Evolutionary conservation across 2,329 filamentous ascomycete species (phyloP).

Genomic region (Aureobasidium lini): DNA sequence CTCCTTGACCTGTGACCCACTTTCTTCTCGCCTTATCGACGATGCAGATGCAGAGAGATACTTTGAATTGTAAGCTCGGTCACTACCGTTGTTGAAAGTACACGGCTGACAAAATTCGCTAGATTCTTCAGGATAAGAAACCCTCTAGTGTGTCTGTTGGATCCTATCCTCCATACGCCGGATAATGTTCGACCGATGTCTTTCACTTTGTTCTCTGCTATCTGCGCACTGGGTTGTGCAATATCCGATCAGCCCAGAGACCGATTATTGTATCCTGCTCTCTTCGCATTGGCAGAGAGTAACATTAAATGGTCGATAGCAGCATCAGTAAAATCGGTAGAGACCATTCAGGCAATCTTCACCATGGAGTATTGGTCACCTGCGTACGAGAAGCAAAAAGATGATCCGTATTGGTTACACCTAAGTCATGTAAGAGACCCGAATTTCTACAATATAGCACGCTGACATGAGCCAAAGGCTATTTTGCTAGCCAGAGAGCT

Average conservation of each 20-base stretch:
- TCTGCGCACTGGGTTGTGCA: slow-evolving; percentile 3
- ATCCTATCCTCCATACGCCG: neutral
- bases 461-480: neutral
- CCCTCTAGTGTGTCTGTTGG: neutral
- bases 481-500: neutral
- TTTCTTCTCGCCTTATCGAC: neutral
- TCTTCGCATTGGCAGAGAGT: neutral
- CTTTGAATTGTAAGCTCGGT: neutral
- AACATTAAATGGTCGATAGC: slow-evolving; percentile 10
- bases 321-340: neutral
- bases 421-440: slow-evolving; percentile 1
- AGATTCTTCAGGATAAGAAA: neutral
- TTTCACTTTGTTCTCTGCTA: neutral
- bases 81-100: too few species aligned
- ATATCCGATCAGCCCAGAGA: neutral
- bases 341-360: neutral
- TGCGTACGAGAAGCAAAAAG: neutral
- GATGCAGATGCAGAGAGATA: neutral
- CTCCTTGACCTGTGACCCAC: neutral
- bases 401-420: slow-evolving; percentile 7
- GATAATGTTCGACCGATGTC: neutral
- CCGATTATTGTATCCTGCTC: neutral
- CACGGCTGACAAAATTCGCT: neutral
- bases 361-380: slow-evolving; percentile 3
- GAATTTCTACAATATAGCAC: neutral